Base-by-base conservation (phyloP, 495 filamentous ascomycete species). In the Aspergillus nanangensis region DNA sequence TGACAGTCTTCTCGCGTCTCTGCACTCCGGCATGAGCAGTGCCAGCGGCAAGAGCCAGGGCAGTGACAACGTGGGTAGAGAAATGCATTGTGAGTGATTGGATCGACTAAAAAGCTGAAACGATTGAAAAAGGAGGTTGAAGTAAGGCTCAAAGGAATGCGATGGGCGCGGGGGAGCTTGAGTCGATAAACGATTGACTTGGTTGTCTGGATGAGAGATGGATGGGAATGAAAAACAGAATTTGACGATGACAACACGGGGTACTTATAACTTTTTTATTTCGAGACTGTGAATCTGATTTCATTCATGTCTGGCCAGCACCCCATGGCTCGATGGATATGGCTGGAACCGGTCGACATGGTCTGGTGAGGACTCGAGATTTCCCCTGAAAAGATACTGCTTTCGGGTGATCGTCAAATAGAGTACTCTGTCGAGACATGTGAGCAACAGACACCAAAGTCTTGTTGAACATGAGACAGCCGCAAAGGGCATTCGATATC, bases 21-120 rank as follows among this genome's bases (percentile, higher is more conserved):
- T 52, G 20, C 33, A 23, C 22, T 25, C 14, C 19, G 20, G 55
- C 55, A 14, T 38, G 47, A 29, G 44, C 55, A 35, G 55, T 50
- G 40, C 43, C 33, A 25, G 51, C 55, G 19, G 45, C 55, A 36
- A 58, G 38, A 48, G 55, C 51, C 38, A 58, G 36, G 15, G 48
- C 51, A 27, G 47, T 31, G 2, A 45, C 32, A 18, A 45, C 18
- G 31, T 50, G 20, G n/a, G 48, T 55, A 18, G 45, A 52, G 45
- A 55, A 42, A 33, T 55, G 55, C 55, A 58, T 58, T 18, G 29
- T 47, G 42, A 24, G 13, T 8, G 42, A 21, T 34, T 23, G 23
- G 35, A 32, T 14, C n/a, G n/a, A 41, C 17, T 15, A 14, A 23
- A 23, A 29, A 45, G 10, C 3, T 20, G 7, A 15, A 22, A 39